Conservation (phyloP, 495 filamentous ascomycete genomes). For the Achaetomiella virescens region DNA sequence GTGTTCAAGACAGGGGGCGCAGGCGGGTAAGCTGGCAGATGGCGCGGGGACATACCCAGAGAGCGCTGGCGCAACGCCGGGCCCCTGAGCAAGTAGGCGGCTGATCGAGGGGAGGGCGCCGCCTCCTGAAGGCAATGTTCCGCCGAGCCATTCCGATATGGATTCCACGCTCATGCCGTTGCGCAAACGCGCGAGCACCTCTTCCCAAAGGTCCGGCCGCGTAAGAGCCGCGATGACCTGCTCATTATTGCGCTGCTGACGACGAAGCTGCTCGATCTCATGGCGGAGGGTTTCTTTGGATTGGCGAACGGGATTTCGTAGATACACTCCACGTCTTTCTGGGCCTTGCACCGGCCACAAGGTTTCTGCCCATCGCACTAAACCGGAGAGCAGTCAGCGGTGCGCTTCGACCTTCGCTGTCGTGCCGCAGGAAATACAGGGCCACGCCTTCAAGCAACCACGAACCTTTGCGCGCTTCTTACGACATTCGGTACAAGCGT, state of each 20-base stretch:
- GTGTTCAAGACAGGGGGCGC: constrained; percentile 5
- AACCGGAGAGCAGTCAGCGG: background rate
- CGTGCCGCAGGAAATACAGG: background rate
- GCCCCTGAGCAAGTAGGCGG: constrained; percentile 1
- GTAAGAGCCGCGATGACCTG: constrained; percentile 42
- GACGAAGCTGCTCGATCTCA: constrained; percentile 47
- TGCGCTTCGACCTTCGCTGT: background rate
- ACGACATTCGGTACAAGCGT: constrained; percentile 52
- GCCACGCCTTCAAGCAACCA: background rate
- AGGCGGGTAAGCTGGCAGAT: constrained; percentile 7
- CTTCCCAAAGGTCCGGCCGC: constrained; percentile 39
- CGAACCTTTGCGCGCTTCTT: constrained; percentile 53
- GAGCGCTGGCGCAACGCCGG: background rate
- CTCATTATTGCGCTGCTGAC: constrained; percentile 40
- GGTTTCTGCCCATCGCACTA: constrained; percentile 50
- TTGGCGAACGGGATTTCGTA: constrained; percentile 51
- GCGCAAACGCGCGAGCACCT: constrained; percentile 43
- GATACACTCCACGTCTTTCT: constrained; percentile 44
- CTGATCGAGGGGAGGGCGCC: constrained; percentile 14
- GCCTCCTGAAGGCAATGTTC: constrained; percentile 15
- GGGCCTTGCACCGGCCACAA: constrained; percentile 43
- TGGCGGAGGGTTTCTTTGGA: constrained; percentile 48
- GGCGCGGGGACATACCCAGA: constrained; percentile 6
- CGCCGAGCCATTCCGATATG: constrained; percentile 44
- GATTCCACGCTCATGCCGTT: constrained; percentile 43